A percentile compares a stretch with the other conserved stretches of the same genome.
Conservation (phyloP, 805 yeast species). For the Ogataea corticis region DNA sequence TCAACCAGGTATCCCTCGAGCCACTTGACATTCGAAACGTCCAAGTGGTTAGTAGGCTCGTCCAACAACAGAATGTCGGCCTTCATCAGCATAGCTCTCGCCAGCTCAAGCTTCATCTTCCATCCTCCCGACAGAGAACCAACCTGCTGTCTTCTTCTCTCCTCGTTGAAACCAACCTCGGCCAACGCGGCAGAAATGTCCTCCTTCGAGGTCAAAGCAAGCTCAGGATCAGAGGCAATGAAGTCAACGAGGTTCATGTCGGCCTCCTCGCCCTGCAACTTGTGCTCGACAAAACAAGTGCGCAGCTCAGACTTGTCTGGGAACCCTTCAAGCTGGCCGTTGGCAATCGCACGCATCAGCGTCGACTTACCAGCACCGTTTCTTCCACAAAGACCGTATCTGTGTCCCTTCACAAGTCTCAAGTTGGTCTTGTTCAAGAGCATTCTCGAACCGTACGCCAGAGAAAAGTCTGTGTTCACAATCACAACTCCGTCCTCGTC, state of each 20-base stretch:
- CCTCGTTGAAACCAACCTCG: conserved; percentile 89
- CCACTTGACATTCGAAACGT: conserved; percentile 93
- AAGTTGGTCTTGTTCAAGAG: conserved; percentile 87
- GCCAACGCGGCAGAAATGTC: conserved; percentile 76
- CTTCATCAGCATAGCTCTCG: conserved; percentile 97
- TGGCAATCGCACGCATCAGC: conserved; percentile 92
- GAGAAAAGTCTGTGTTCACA: conserved; percentile 91
- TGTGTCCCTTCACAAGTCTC: conserved; percentile 87
- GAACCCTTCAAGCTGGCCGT: conserved; percentile 96
- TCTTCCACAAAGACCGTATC: conserved; percentile 97
- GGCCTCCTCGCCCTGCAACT: conserved; percentile 91
- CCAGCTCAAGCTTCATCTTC: conserved; percentile 98
- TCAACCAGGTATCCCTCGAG: conserved; percentile 80
- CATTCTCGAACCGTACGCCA: conserved; percentile 98
- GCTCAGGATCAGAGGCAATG: conserved; percentile 86
- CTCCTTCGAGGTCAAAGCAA: conserved; percentile 58
- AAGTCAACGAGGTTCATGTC: conserved; percentile 85
- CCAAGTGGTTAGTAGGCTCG: conserved; percentile 98
- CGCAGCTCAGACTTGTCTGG: conserved; percentile 83
- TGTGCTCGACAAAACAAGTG: conserved; percentile 97
- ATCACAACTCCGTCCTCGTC: conserved; percentile 84
- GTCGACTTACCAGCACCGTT: conserved; percentile 99
- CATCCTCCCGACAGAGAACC: conserved; percentile 98
- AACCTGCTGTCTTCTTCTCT: conserved; percentile 84
- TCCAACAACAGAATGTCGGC: conserved; percentile 93